Evolutionary conservation across 2,329 filamentous ascomycete species (phyloP), one percentile per base, ranked within the genome.

Genomic region (Paecilomyces dactylethromorphus): DNA sequence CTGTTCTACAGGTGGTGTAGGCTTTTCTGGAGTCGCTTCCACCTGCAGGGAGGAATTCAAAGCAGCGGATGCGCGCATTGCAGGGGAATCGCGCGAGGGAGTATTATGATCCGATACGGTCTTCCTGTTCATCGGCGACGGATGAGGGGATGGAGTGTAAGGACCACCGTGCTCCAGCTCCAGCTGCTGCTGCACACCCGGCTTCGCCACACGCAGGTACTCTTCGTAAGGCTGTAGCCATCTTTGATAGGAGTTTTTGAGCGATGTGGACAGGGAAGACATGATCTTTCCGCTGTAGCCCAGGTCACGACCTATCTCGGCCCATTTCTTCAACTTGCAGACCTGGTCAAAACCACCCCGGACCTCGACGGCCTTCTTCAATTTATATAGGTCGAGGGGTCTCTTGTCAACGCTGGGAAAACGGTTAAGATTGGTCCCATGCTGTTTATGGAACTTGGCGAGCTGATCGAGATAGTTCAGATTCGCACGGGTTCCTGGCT

Each of bases 261-360:
- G 83, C 4, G 94, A 97, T 0, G 94, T 99, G 5, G 94, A 99
- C 53, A 99, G 79, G 8, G 94, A 97, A 2, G 93, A 97, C 94
- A 99, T 99, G 63, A 99, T 99, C 79, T 99, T 99, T 71, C 94
- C 94, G 71, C 93, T 97, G 76, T 99, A 99, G 57, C 94, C 94
- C 54, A 99, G 79, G 72, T 97, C 94, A 69, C 94, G 87, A 33
- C 94, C 94, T 66, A 99, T 97, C 74, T 99, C 94, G 15, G 94
- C 94, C 94, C 94, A 99, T 78, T 97, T 97, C 78, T 99, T 99
- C 58, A 88, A 83, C 76, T 96, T 97, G 82, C 94, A 99, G 52
- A 99, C 94, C 70, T 90, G 90, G 58, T 97, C 92, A 67, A 99
- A 99, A 2, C 94, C 94, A 53, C 94, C 94, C 62, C 94, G 87